Evolutionary conservation across 1,284 basidiomycete species (phyloP), one percentile per base, ranked within the genome.

Genomic region (Athelia sp.): DNA sequence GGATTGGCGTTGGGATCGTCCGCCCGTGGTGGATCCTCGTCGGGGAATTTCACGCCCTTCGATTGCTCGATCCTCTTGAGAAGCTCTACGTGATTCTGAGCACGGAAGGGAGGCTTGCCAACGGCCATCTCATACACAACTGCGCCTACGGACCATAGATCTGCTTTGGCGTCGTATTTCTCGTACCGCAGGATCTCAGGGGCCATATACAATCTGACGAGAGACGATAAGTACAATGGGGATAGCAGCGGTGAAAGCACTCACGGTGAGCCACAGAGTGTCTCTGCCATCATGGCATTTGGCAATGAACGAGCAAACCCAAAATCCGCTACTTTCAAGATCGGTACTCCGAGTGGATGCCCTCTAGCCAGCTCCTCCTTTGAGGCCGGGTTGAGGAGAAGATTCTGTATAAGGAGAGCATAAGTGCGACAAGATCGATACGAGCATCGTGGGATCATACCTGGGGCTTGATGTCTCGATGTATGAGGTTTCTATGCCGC

Each of bases 281-380:
- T 99, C 69, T 99, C 96, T 9, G 96, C 97, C 79, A 99, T 83
- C 73, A 93, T 89, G 3, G 93, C 86, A 43, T 88, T 90, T 0
- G 95, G 93, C 6, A 99, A 74, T 29, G 88, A 90, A 13, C 97
- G 81, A 0, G 97, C 97, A 61, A 99, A 99, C 0, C 96, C 96
- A 66, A 99, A 99, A 68, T 99, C 96, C 21, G 96, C 97, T 3
- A 98, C 84, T 68, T 97, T 96, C 57, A 98, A 81, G n/a, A 97
- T 82, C 0, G 94, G 94, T 0, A 97, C 89, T 14, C 95, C 94
- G 1, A 88, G 67, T 0, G 94, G 93, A 66, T 98, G 93, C 1
- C 95, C 94, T 45, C 86, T 79, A 0, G 80, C 81, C 11, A 93
- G 71, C 58, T 96, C 93, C 45, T 84, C 81, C 1, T 81, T 75